phyloP scores from a whole-genome alignment of 2,329 filamentous ascomycete species.

The Fusarium devonianum region DNA sequence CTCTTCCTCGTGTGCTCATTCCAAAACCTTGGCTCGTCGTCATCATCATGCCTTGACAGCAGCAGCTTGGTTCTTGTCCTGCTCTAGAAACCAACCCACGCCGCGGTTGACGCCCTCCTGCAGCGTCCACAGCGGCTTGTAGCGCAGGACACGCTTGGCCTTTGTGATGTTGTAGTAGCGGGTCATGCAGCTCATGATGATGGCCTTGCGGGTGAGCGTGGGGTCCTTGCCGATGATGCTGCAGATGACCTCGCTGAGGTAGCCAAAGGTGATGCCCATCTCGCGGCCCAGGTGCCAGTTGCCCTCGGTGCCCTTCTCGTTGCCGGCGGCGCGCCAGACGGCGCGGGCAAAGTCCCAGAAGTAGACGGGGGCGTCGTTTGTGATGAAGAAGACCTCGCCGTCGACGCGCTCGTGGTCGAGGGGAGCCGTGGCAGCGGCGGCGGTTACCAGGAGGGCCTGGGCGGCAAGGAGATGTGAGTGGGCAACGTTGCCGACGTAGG shows the following conservation, averaged over 20 bases:
- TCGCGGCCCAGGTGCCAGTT: constrained; percentile 63
- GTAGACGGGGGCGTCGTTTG: constrained; percentile 86
- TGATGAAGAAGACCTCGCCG: constrained; percentile 89
- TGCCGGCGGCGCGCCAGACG: constrained; percentile 73
- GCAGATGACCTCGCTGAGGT: constrained; percentile 60
- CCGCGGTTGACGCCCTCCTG: constrained; percentile 67
- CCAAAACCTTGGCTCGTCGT: constrained; percentile 1
- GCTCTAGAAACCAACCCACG: constrained; percentile 62
- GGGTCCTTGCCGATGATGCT: constrained; percentile 59
- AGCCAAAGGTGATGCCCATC: constrained; percentile 60
- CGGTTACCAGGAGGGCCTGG: constrained; percentile 70
- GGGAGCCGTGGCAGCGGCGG: constrained; percentile 63
- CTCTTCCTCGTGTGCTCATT: constrained; percentile 5
- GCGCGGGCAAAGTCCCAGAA: constrained; percentile 89
- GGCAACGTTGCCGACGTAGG: constrained; percentile 69
- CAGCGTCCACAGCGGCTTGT: constrained; percentile 70
- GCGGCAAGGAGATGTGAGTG: constrained; percentile 86
- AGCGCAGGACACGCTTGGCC: constrained; percentile 74
- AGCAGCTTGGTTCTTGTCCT: constrained; percentile 50
- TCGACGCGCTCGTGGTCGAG: constrained; percentile 77
- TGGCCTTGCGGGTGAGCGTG: constrained; percentile 65
- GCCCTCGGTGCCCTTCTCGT: constrained; percentile 57
- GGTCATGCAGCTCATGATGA: constrained; percentile 75
- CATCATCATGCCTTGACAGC: constrained; percentile 35
- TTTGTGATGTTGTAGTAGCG: constrained; percentile 81